Base-by-base conservation (phyloP, 495 filamentous ascomycete genomes). In the Aspergillus conjunctus region DNA sequence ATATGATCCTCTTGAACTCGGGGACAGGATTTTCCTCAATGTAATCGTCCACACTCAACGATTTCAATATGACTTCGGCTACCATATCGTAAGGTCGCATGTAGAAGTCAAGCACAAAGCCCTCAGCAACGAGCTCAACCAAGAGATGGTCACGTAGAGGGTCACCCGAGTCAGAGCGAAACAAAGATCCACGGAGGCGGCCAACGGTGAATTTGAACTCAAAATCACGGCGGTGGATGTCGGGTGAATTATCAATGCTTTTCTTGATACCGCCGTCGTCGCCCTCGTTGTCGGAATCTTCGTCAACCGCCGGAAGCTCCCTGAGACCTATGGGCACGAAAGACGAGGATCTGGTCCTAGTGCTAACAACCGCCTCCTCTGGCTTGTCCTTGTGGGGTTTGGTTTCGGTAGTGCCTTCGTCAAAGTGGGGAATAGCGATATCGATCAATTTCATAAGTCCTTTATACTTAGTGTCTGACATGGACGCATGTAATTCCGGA, bases 151-250 rank as follows among this genome's bases (percentile, higher is more conserved):
- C 94, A 10, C 84, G 84, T 51, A 85, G 84, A 56, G 82, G 83
- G 18, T 88, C 87, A 56, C 94, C 88, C 2, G 91, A 85, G 69
- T 98, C 92, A 54, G 92, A 88, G 21, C 87, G 85, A 71, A 89
- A 98, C 3, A 98, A 79, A 0, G 94, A 96, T 30, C 95, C 94
- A 74, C 93, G 91, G 17, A 98, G 81, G 60, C 87, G 88, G 60
- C 96, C 94, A 52, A 97, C 95, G 2, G 89, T 90, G 66, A 98
- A 98, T 63, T 92, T 94, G 77, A 98, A 90, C 68, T 98, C 91
- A 67, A 98, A 98, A 59, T 87, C 92, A 20, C 89, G 85, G 64
- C 96, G 93, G 64, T 91, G 89, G 22, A 92, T 79, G 68, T 88
- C 89, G 41, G 91, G 78, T 1, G 78, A 59, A 20, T 71, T 71